Evolutionary conservation across 305 asterid genomes (phyloP).

Genomic region (Fraxinus ornus): DNA sequence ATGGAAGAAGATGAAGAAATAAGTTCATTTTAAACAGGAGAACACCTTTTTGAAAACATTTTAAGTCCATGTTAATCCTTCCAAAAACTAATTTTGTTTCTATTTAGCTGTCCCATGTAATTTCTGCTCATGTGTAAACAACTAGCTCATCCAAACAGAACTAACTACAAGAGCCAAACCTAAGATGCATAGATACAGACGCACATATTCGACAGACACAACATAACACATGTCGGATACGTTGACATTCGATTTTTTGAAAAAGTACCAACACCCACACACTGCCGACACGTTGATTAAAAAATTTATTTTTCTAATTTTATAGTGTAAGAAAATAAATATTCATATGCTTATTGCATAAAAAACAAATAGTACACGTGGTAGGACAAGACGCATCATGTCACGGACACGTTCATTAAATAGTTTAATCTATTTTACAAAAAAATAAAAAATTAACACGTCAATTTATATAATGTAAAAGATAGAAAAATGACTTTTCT

Average conservation of each 20-base stretch:
- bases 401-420: neutral
- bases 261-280: neutral
- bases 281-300: neutral
- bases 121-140: neutral
- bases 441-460: neutral
- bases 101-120: neutral
- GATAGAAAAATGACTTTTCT: neutral
- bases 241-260: neutral
- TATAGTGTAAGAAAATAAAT: neutral
- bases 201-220: neutral
- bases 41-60: neutral
- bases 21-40: neutral
- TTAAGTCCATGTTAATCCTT: neutral
- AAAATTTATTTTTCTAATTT: neutral
- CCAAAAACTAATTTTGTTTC: neutral
- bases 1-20: neutral
- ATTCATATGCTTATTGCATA: neutral
- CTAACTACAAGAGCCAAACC: conserved; percentile 1
- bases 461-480: neutral
- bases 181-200: neutral
- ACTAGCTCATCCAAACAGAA: neutral
- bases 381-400: neutral
- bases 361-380: neutral
- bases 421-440: neutral
- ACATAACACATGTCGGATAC: neutral